Evolutionary conservation across 2,329 filamentous ascomycete species (phyloP), one percentile per base, ranked within the genome.

Genomic region (Aspergillus ruber): DNA sequence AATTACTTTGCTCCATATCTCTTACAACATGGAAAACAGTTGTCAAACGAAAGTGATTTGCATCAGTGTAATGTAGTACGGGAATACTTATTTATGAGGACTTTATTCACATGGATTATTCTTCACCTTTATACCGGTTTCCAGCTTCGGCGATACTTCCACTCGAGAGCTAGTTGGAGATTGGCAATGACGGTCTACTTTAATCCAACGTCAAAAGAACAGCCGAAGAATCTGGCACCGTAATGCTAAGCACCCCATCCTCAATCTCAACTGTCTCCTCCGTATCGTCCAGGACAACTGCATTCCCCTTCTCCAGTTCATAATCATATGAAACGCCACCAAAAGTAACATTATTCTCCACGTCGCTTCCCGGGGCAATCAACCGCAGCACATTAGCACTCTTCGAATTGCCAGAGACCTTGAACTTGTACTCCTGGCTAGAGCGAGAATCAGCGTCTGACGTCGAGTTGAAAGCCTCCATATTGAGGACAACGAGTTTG

Each of bases 291-390:
- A 49, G 46, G 20, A 17, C 43, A 18, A 51, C 51, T 2, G 50
- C 35, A 7, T 38, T 50, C 12, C 53, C 53, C 32, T 46, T 15
- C 32, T 43, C 29, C 4, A 63, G 47, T 44, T 52, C 50, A 29
- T 49, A 53, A 12, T 50, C 50, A 45, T 60, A 55, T 6, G 53
- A 54, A 43, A 53, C 15, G 17, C 48, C 47, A 4, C 46, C 46
- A 8, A 52, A 57, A 1, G 48, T 54, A 3, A 50, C 33, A 27
- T 47, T 45, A 8, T 6, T 42, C 9, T 47, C 36, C n/a, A 41
- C 45, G 13, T 52, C 36, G 3, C 49, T 53, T 4, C 49, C 42
- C 2, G 42, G 44, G 1, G 45, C 51, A 36, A 47, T 52, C 12
- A 50, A 15, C 5, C 45, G 12, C 13, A 47, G 23, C 2, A 44